Conservation (phyloP, 148 eudicot species). For the Agrostemma githago region DNA sequence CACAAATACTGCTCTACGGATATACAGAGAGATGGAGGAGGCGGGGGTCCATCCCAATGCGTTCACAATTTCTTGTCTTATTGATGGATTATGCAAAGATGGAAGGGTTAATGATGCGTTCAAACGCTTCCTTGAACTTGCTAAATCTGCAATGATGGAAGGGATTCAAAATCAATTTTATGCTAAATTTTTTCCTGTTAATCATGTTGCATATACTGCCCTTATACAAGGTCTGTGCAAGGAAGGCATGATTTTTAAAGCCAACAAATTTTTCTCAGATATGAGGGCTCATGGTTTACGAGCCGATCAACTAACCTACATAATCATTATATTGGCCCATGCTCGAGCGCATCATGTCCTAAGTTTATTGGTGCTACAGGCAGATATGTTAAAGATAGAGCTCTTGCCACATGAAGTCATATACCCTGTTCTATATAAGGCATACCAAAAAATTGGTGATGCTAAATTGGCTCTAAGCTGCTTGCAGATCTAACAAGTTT, state of each 20-base stretch:
- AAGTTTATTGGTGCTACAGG: slow-evolving; percentile 63
- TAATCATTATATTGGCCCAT: slow-evolving; percentile 40
- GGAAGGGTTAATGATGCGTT: slow-evolving; percentile 52
- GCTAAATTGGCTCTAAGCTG: slow-evolving; percentile 36
- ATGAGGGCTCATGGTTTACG: slow-evolving; percentile 50
- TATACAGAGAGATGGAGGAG: slow-evolving; percentile 69
- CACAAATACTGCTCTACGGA: slow-evolving; percentile 46
- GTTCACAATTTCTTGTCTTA: slow-evolving; percentile 52
- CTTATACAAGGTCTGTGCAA: slow-evolving; percentile 61
- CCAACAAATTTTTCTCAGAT: slow-evolving; percentile 54
- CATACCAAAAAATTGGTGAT: slow-evolving; percentile 43
- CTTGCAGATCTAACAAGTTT: slow-evolving; percentile 30
- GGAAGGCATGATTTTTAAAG: slow-evolving; percentile 52
- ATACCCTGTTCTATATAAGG: slow-evolving; percentile 32
- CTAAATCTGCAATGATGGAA: slow-evolving; percentile 17
- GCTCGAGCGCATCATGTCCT: slow-evolving; percentile 33
- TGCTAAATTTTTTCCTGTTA: slow-evolving; percentile 21
- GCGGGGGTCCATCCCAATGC: slow-evolving; percentile 55
- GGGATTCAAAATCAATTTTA: slow-evolving; percentile 25
- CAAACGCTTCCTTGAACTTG: slow-evolving; percentile 41
- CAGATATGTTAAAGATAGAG: slow-evolving; percentile 77
- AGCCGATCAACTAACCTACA: slow-evolving; percentile 50
- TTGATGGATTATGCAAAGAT: slow-evolving; percentile 78
- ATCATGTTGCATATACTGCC: slow-evolving; percentile 58
- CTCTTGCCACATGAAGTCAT: slow-evolving; percentile 36